Conservation (phyloP, 768 basidiomycete genomes). For the Pleurotus cornucopiae region DNA sequence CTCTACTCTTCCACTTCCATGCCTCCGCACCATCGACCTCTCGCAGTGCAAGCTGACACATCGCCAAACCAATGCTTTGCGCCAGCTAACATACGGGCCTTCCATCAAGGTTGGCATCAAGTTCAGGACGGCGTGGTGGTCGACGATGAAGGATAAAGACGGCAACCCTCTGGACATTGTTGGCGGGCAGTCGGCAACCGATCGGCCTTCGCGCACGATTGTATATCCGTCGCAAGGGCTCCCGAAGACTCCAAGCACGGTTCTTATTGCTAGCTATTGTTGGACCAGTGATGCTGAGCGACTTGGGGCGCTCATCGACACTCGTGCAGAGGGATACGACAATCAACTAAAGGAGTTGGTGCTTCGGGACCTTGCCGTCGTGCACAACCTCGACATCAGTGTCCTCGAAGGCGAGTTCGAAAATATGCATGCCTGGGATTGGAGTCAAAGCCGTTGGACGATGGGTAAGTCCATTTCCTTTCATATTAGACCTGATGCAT, state of each 20-base stretch:
- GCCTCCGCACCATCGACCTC: conserved; percentile 25
- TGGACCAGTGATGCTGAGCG: conserved; percentile 36
- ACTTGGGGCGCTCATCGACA: conserved; percentile 27
- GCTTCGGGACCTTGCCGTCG: conserved; percentile 23
- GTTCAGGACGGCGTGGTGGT: conserved; percentile 33
- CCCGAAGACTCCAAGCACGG: conserved; percentile 15
- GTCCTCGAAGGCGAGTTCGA: conserved; percentile 16
- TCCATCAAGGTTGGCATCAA: conserved; percentile 31
- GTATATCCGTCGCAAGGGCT: conserved; percentile 41
- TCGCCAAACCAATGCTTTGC: conserved; percentile 28
- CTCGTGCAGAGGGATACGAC: conserved; percentile 10
- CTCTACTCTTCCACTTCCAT: conserved; percentile 26
- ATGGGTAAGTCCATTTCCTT: conserved; percentile 25
- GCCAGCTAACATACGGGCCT: conserved; percentile 26
- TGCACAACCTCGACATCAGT: conserved; percentile 20
- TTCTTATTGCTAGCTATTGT: conserved; percentile 36
- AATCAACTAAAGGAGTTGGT: conserved; percentile 24
- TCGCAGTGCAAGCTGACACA: conserved; percentile 15
- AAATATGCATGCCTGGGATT: conserved; percentile 26
- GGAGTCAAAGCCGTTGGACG: conserved; percentile 25
- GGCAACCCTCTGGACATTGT: conserved; percentile 22
- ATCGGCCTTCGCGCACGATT: conserved; percentile 29
- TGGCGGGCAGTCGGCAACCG: conserved; percentile 30
- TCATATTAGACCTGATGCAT: background rate
- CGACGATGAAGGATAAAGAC: conserved; percentile 15